phyloP scores from a whole-genome alignment of 768 basidiomycete genomes.

The Solioccasus polychromus region DNA sequence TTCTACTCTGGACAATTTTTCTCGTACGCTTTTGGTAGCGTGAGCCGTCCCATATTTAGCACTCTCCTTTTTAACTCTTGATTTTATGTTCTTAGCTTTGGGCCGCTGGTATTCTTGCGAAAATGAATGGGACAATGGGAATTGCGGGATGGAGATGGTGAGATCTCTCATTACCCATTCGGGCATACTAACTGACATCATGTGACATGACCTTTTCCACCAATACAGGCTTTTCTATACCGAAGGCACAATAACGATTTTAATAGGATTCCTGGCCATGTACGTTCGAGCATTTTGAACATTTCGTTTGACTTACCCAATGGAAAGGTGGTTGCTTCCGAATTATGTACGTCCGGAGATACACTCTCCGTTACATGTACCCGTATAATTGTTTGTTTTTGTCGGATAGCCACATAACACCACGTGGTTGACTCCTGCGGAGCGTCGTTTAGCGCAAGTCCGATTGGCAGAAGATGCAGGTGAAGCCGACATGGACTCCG shows the following conservation, averaged over 20 bases:
- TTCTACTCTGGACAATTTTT: slow-evolving; percentile 58
- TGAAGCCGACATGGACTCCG: slow-evolving; percentile 60
- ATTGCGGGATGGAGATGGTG: slow-evolving; percentile 1
- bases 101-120: slow-evolving; percentile 48
- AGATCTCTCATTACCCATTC: not conserved
- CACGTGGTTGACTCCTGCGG: slow-evolving; percentile 48
- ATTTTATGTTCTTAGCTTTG: not conserved
- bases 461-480: slow-evolving; percentile 68
- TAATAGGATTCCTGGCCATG: not conserved
- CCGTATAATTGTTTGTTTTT: slow-evolving; percentile 1
- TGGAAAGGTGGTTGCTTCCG: slow-evolving; percentile 52
- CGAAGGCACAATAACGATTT: slow-evolving; percentile 41
- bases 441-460: slow-evolving; percentile 59
- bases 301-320: not conserved
- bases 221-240: slow-evolving; percentile 66
- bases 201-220: not conserved
- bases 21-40: slow-evolving; percentile 57
- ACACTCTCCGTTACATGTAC: too few relatives aligned
- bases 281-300: not conserved
- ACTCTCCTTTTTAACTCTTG: not conserved
- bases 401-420: slow-evolving; percentile 57
- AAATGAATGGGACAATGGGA: slow-evolving; percentile 49
- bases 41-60: not conserved
- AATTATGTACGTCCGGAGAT: slow-evolving; percentile 44
- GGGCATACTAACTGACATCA: too few relatives aligned